Evolutionary conservation across 345 rosid species (phyloP).

Genomic region (Acer campestre): DNA sequence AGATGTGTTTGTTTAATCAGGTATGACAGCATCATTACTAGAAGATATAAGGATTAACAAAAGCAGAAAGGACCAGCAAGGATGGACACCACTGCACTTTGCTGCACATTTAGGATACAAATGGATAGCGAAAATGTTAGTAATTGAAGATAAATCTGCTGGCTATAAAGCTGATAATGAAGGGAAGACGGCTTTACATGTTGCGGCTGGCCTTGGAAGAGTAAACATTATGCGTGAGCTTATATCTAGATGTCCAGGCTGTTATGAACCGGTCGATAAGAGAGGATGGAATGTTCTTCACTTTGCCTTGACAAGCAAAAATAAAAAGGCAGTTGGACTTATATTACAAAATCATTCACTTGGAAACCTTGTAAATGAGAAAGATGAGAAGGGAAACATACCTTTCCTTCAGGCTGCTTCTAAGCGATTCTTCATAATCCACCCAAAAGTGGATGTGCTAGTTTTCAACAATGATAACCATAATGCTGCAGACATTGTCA

Average conservation of each 20-base stretch:
- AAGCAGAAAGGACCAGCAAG: too few species aligned
- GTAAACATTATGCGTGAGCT: too few species aligned
- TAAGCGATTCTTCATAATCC: background rate
- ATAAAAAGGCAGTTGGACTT: background rate
- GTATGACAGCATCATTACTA: too few species aligned
- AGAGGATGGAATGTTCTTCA: too few species aligned
- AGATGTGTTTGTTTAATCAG: too few species aligned
- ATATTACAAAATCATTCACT: background rate
- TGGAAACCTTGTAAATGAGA: slow-evolving; percentile 12
- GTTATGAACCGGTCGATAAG: too few species aligned
- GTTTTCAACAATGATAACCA: background rate
- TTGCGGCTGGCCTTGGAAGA: slow-evolving; percentile 8
- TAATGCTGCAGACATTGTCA: background rate
- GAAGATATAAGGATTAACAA: too few species aligned
- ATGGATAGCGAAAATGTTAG: background rate
- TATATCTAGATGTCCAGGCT: too few species aligned
- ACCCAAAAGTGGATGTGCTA: background rate
- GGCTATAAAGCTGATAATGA: slow-evolving; percentile 4
- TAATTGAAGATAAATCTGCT: background rate
- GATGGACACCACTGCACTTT: too few species aligned
- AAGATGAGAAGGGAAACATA: background rate
- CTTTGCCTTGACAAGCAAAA: background rate
- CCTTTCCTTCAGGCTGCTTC: background rate
- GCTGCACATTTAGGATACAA: too few species aligned
- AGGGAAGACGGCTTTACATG: slow-evolving; percentile 20